Base-by-base conservation (phyloP, 140 eudicot species). In the Stevia rebaudiana region DNA sequence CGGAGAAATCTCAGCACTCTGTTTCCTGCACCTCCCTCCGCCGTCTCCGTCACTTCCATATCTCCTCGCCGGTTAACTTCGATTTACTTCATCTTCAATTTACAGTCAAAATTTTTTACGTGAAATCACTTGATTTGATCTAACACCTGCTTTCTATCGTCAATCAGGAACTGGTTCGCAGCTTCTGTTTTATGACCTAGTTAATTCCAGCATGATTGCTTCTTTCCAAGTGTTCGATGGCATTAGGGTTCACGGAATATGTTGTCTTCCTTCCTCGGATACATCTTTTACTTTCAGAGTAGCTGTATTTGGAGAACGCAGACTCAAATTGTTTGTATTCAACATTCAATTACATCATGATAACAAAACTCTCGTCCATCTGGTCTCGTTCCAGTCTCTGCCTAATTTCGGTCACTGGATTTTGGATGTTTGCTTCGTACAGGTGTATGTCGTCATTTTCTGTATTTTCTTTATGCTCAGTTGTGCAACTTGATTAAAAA, bases 1-100 rank as follows among this genome's bases (percentile, higher is more conserved):
- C 11, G 98, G 98, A 59, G 98, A 92, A 61, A 83, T 92, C 47
- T 92, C 98, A 33, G 95, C 96, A 7, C 89, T 92, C 11, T 85
- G 95, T 56, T 88, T 87, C 24, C 77, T 92, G 55, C 89, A 77
- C 50, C 76, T 72, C 19, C 88, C 88, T 2, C 61, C 76, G 15
- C 78, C 70, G 44, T 63, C 82, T 72, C 76, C 88, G 19, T 75
- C 88, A 47, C 84, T 82, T 49, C 95, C 97, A 68, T 79, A 63
- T 61, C 96, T 71, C 53, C 86, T 4, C 23, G 80, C 75, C 66
- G 76, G 75, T 70, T 74, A 69, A 73, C 81, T 51, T 72, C 89
- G 25, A 70, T 79, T 42, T 80, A 61, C 46, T 85, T 84, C 47
- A 75, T 81, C 65, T 78, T 78, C 46, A 47, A 39, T 11, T n/a